Evolutionary conservation across 2,329 filamentous ascomycete genomes (phyloP), one percentile per base, ranked within the genome.

Genomic region (Furcasterigmium sp.): DNA sequence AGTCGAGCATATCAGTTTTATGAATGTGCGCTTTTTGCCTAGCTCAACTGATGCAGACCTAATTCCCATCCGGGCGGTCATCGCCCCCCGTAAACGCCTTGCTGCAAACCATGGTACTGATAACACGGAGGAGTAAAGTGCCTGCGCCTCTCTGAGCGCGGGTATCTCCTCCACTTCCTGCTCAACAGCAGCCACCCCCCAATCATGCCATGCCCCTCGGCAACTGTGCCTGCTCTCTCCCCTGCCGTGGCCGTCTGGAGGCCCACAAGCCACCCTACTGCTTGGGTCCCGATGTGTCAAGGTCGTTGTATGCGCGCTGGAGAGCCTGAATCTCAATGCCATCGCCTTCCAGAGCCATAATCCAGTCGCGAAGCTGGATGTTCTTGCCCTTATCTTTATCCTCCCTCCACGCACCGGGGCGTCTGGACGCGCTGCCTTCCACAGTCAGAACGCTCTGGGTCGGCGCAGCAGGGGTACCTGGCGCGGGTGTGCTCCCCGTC

Each of bases 311-410:
- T 1, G 79, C 77, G 38, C 67, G 63, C 57, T 85, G 80, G 38
- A 87, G 60, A 19, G 81, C 76, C 57, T 70, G 77, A 51, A 68
- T 68, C 59, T 89, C 84, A 51, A 73, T 75, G 2, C 87, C 85
- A 58, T 95, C 88, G 40, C 82, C 73, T 61, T 95, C 91, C 37
- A 96, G 72, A 46, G 87, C 86, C 17, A 80, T 73, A 14, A 95
- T 71, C 69, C 90, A 82, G 62, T 96, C 91, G 43, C 91, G 78
- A 41, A 95, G 70, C 66, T 96, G 90, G 38, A 96, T 87, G 20
- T 84, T 83, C 52, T 75, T 78, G 25, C 88, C 89, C 57, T 84
- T 85, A 18, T 84, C 80, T 42, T 80, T 81, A 54, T 89, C 84
- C 62, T 96, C 90, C 46, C 87, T 78, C 76, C 84, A 87, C 14